phyloP scores from a whole-genome alignment of 2,329 filamentous ascomycete genomes.

The Fusarium torreyae region DNA sequence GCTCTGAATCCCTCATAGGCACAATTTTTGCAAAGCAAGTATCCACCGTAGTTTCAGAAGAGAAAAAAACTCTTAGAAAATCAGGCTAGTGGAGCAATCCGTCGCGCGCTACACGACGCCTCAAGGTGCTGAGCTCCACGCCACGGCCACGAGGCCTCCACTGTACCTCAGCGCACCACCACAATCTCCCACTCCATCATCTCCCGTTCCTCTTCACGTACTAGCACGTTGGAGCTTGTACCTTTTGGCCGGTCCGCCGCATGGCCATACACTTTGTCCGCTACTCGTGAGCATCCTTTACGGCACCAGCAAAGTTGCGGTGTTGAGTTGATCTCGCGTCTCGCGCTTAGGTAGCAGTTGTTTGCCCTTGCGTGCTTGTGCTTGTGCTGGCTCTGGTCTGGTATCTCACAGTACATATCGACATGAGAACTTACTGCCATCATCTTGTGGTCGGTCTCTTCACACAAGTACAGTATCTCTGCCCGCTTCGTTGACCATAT shows the following conservation, averaged over 20 bases:
- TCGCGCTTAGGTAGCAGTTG: constrained; percentile 40
- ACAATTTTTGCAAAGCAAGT: constrained; percentile 17
- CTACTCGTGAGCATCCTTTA: constrained; percentile 31
- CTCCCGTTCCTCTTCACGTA: constrained; percentile 1
- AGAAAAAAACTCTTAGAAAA: constrained; percentile 28
- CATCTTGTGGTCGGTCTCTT: constrained; percentile 16
- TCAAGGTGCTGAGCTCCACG: constrained; percentile 44
- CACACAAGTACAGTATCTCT: constrained; percentile 24
- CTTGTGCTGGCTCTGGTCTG: constrained; percentile 11
- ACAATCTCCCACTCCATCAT: constrained; percentile 29
- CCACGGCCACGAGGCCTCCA: constrained; percentile 44
- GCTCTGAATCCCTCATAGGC: constrained; percentile 9
- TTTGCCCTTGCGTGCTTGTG: constrained; percentile 24
- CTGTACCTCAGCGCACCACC: constrained; percentile 40
- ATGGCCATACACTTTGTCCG: constrained; percentile 34
- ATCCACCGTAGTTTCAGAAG: constrained; percentile 47
- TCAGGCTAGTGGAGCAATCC: constrained; percentile 37
- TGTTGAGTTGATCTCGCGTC: constrained; percentile 46
- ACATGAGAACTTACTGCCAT: constrained; percentile 6
- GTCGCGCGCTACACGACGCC: constrained; percentile 47
- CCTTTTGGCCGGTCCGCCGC: constrained; percentile 29
- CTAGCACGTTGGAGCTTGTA: constrained; percentile 23
- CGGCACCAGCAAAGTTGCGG: constrained; percentile 41
- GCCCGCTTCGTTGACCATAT: constrained; percentile 37
- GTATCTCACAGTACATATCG: not conserved